Percentiles rank a stretch among this genome's conserved stretches.
Evolutionary conservation across 2,329 filamentous ascomycete species (phyloP).

Genomic region (Xylaria sp.): DNA sequence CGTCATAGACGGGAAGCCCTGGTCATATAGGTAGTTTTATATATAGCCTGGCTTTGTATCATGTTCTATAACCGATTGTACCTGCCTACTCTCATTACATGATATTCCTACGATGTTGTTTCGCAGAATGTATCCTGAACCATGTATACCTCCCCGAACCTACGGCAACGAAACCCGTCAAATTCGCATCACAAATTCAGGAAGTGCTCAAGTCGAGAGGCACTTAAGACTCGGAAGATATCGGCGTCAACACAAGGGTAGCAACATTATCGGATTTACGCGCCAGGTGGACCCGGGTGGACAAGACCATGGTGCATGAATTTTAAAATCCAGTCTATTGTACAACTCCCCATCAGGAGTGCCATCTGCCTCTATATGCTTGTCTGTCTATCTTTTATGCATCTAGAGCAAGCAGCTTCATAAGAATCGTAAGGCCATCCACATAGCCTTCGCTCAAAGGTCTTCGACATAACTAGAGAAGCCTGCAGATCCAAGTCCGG

Average conservation of each 20-base stretch:
- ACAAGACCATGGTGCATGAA: slow-evolving; percentile 2
- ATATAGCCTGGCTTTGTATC: background rate
- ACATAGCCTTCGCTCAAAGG: slow-evolving; percentile 32
- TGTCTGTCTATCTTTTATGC: slow-evolving; percentile 47
- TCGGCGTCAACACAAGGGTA: background rate
- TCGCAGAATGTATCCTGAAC: background rate
- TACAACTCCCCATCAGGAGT: slow-evolving; percentile 47
- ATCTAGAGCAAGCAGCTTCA: slow-evolving; percentile 43
- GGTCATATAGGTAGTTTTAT: background rate
- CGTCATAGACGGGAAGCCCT: background rate
- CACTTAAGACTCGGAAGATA: background rate
- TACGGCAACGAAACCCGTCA: background rate
- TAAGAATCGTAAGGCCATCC: slow-evolving; percentile 39
- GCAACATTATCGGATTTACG: no score
- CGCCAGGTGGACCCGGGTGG: no score
- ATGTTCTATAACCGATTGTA: background rate
- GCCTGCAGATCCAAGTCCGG: slow-evolving; percentile 46
- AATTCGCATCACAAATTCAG: no score
- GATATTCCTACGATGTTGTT: background rate
- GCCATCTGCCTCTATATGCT: slow-evolving; percentile 47
- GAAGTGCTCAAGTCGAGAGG: no score
- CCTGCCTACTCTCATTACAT: background rate
- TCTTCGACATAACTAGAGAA: slow-evolving; percentile 44
- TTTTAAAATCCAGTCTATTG: slow-evolving; percentile 48
- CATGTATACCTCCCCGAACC: background rate